phyloP scores from a whole-genome alignment of 768 basidiomycete genomes.

The Tulasnella sp. region DNA sequence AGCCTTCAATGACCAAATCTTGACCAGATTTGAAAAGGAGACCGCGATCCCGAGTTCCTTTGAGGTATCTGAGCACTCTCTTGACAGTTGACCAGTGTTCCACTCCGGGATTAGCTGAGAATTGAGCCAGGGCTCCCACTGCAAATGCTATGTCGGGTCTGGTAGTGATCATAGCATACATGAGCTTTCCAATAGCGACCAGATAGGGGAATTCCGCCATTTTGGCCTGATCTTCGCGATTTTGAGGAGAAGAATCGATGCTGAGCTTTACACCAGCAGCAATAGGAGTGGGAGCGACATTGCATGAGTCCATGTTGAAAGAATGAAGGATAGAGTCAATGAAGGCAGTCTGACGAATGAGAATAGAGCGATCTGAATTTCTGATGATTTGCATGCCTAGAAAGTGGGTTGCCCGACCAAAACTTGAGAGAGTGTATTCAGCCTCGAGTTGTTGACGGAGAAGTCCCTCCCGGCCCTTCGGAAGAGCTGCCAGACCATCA shows the following conservation, averaged over 20 bases:
- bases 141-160: conserved; percentile 24
- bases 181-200: conserved; percentile 16
- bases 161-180: conserved; percentile 18
- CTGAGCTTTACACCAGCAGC: background rate
- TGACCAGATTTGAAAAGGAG: too few species aligned
- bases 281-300: background rate
- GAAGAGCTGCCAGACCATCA: too few species aligned
- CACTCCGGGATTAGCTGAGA: conserved; percentile 13
- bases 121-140: conserved; percentile 21
- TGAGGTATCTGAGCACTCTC: conserved; percentile 18
- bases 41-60: too few species aligned
- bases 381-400: conserved; percentile 30
- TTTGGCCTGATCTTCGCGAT: background rate
- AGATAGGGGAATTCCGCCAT: conserved; percentile 8
- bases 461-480: conserved; percentile 5
- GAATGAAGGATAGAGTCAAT: conserved; percentile 11
- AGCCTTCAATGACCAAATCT: too few species aligned
- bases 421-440: conserved; percentile 27
- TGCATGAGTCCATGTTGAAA: conserved; percentile 5
- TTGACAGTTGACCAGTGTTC: conserved; percentile 18
- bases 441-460: conserved; percentile 12
- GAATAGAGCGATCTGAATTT: conserved; percentile 17
- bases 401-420: conserved; percentile 24
- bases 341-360: conserved; percentile 13
- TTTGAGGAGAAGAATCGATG: background rate